Conservation (phyloP, 257 asterid species). For the Phtheirospermum japonicum region DNA sequence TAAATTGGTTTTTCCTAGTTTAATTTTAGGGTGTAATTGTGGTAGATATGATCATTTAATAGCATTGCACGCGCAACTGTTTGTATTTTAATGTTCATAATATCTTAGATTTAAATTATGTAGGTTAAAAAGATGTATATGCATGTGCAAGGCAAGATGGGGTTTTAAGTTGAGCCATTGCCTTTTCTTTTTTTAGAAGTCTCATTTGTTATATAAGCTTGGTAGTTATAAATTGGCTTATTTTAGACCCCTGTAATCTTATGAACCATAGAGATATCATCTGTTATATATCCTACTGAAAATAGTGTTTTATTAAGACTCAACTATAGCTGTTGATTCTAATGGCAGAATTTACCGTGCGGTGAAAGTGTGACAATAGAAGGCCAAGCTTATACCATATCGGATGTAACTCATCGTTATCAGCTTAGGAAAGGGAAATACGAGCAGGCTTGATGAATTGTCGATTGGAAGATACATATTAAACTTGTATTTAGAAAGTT, state of each 20-base stretch:
- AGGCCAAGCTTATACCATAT: constrained; percentile 75
- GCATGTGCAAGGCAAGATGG: too few species aligned
- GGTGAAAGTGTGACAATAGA: constrained; percentile 89
- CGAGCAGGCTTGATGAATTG: constrained; percentile 84
- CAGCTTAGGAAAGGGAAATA: constrained; percentile 94
- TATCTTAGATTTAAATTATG: background rate
- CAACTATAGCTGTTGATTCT: background rate
- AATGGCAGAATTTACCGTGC: constrained; percentile 76
- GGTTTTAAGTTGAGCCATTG: too few species aligned
- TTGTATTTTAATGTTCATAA: background rate
- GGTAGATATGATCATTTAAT: too few species aligned
- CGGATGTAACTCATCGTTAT: constrained; percentile 87
- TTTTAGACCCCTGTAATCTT: background rate
- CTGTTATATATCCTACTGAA: too few species aligned
- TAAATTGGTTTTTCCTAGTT: too few species aligned
- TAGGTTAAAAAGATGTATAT: background rate
- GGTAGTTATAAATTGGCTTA: background rate
- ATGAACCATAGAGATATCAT: background rate
- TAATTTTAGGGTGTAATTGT: too few species aligned
- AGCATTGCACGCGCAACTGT: background rate
- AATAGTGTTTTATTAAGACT: background rate
- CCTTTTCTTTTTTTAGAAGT: too few species aligned
- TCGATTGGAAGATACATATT: constrained; percentile 86
- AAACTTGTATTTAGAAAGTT: constrained; percentile 68
- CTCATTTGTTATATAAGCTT: background rate